Evolutionary conservation across 2,329 filamentous ascomycete genomes (phyloP).

Genomic region (Penicillium brevicompactum): DNA sequence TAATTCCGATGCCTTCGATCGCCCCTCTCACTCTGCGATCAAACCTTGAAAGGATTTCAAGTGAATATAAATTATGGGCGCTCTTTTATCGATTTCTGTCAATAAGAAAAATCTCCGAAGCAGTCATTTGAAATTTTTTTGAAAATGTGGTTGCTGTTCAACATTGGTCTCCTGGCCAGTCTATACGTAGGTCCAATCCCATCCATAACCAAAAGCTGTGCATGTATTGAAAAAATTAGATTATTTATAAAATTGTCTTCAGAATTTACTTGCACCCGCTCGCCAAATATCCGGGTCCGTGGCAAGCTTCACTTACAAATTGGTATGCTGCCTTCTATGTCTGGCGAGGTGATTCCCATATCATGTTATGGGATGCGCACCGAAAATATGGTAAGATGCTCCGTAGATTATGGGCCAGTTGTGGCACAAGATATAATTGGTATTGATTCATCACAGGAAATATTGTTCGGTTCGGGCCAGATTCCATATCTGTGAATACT

Average conservation of each 20-base stretch:
- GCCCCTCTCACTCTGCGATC: too few species aligned
- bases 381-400: neutral
- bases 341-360: neutral
- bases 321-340: conserved; percentile 6
- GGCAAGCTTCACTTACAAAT: conserved; percentile 2
- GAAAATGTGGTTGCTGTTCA: too few species aligned
- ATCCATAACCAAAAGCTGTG: too few species aligned
- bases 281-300: conserved; percentile 7
- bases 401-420: neutral
- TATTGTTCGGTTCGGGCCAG: neutral
- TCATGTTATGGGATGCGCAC: neutral
- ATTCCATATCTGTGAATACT: neutral
- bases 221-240: neutral
- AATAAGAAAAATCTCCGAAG: too few species aligned
- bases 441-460: neutral
- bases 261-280: conserved; percentile 2
- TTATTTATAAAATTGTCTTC: neutral
- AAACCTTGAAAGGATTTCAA: too few species aligned
- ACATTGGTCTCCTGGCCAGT: neutral
- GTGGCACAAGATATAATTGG: neutral
- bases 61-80: too few species aligned
- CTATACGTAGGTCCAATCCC: neutral
- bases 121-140: too few species aligned
- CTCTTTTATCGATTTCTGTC: too few species aligned
- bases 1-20: too few species aligned